These are phyloP conservation scores for Xylariales sp. DNA, from an alignment of 2,329 filamentous ascomycete species.

Conservation along the genomic window DNA sequence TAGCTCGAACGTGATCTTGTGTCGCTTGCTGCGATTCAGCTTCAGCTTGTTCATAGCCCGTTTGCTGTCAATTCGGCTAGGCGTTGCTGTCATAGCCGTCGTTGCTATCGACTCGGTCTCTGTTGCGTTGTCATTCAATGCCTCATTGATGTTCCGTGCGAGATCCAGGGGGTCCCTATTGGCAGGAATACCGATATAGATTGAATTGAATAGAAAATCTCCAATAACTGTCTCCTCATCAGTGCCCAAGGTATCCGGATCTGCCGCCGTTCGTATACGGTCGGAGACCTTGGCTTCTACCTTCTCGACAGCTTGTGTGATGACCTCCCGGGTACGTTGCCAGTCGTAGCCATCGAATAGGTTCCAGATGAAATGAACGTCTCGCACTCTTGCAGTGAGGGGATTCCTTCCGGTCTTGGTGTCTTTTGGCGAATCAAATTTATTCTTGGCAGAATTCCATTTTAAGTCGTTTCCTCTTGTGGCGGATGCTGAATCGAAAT, in stretches of 20 bases:
- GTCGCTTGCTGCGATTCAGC: conserved; percentile 78
- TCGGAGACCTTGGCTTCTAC: conserved; percentile 72
- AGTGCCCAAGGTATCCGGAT: conserved; percentile 56
- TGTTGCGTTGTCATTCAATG: conserved; percentile 78
- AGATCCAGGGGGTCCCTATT: conserved; percentile 83
- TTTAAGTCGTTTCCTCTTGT: conserved; percentile 66
- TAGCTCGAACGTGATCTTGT: conserved; percentile 95
- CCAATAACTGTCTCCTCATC: conserved; percentile 85
- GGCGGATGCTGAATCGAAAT: conserved; percentile 62
- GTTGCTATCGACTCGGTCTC: conserved; percentile 89
- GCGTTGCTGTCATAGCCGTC: conserved; percentile 60
- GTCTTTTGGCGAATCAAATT: conserved; percentile 63
- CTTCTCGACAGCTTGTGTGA: conserved; percentile 82
- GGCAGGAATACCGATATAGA: conserved; percentile 89
- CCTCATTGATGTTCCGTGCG: conserved; percentile 77
- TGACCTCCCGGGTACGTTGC: conserved; percentile 79
- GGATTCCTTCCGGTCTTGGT: conserved; percentile 62
- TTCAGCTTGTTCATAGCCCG: conserved; percentile 58
- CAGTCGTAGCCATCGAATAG: conserved; percentile 98
- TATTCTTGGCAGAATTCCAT: conserved; percentile 76
- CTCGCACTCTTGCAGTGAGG: conserved; percentile 71
- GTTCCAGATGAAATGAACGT: conserved; percentile 96
- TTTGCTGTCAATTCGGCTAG: conserved; percentile 39
- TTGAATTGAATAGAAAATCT: conserved; percentile 97
- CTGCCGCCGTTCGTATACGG: conserved; percentile 50